Conservation (phyloP, 495 filamentous ascomycete species). For the Pyronema omphalodes region DNA sequence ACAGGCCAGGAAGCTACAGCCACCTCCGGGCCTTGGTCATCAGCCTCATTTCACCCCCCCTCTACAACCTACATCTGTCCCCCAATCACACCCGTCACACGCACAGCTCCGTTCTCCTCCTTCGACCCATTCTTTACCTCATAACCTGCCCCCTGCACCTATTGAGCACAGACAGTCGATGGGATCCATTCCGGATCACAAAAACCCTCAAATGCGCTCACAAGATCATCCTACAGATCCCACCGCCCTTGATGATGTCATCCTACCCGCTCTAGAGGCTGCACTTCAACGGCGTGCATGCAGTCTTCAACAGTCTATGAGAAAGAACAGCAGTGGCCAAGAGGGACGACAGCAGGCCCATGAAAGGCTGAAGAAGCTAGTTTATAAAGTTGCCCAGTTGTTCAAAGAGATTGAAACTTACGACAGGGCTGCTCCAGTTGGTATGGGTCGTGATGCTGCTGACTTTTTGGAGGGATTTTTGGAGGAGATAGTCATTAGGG, state of each 20-base stretch:
- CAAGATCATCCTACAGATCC: slow-evolving; percentile 1
- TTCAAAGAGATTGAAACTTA: slow-evolving; percentile 75
- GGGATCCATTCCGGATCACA: neutral
- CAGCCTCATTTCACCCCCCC: slow-evolving; percentile 15
- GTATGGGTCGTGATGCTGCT: slow-evolving; percentile 75
- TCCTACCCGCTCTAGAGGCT: slow-evolving; percentile 77
- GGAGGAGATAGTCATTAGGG: slow-evolving; percentile 83
- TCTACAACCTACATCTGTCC: slow-evolving; percentile 3
- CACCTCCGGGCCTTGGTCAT: slow-evolving; percentile 20
- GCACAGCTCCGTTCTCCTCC: slow-evolving; percentile 12
- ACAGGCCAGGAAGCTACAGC: neutral
- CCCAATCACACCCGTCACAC: slow-evolving; percentile 5
- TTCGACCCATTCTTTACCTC: neutral
- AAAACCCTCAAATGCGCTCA: neutral
- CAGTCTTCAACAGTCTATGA: slow-evolving; percentile 36
- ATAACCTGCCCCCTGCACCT: neutral
- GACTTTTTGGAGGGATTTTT: slow-evolving; percentile 79
- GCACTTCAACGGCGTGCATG: slow-evolving; percentile 65
- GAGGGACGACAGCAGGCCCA: slow-evolving; percentile 37
- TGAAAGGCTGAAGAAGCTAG: slow-evolving; percentile 57
- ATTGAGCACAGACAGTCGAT: neutral
- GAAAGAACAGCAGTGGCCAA: neutral
- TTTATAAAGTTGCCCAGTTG: slow-evolving; percentile 53
- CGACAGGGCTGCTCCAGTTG: slow-evolving; percentile 65
- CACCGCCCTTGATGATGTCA: slow-evolving; percentile 54